phyloP scores from a whole-genome alignment of 768 basidiomycete species.

The Daedalea quercina region DNA sequence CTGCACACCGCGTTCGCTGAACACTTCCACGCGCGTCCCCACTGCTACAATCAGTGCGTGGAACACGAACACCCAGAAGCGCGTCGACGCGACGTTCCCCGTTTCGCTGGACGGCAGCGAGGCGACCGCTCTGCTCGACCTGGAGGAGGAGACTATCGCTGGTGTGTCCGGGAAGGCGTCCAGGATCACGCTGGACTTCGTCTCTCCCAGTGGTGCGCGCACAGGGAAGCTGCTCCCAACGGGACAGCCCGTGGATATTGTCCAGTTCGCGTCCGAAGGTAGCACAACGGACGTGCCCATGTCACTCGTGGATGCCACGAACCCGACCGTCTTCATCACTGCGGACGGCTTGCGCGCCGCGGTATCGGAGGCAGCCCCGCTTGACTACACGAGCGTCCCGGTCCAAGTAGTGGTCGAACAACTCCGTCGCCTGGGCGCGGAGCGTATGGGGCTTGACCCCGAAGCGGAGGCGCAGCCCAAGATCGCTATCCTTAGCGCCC shows the following conservation, averaged over 20 bases:
- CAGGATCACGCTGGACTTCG: constrained; percentile 57
- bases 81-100: constrained; percentile 68
- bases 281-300: constrained; percentile 13
- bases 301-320: constrained; percentile 68
- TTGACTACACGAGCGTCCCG: constrained; percentile 8
- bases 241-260: constrained; percentile 37
- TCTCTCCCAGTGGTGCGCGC: constrained; percentile 59
- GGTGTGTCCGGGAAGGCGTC: constrained; percentile 66
- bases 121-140: constrained; percentile 32
- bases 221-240: constrained; percentile 70
- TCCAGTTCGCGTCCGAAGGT: constrained; percentile 26
- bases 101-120: constrained; percentile 20
- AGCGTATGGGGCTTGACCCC: constrained; percentile 59
- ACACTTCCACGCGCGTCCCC: constrained; percentile 4
- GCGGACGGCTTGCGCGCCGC: constrained; percentile 34
- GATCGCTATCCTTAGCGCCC: constrained; percentile 46
- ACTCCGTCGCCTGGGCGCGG: constrained; percentile 50
- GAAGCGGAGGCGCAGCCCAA: constrained; percentile 63
- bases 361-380: constrained; percentile 14
- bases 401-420: constrained; percentile 36
- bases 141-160: constrained; percentile 49
- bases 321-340: constrained; percentile 62
- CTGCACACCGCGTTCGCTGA: constrained; percentile 23
- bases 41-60: constrained; percentile 47
- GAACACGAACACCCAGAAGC: constrained; percentile 70